Base-by-base conservation (phyloP, 371 early-diverging fungal species). In the Conidiobolus incongruus region DNA sequence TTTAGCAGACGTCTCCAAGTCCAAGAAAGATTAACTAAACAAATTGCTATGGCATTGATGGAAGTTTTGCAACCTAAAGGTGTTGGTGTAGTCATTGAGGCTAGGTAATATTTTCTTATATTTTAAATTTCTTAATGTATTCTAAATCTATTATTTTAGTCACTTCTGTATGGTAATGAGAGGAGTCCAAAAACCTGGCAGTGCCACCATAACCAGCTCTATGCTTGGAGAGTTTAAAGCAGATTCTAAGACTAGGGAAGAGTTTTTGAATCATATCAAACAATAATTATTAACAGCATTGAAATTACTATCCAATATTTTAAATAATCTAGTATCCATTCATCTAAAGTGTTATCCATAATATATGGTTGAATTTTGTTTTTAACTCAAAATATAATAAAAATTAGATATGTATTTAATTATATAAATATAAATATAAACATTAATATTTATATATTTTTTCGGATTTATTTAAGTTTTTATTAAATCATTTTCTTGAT, bases 1-100 rank as follows among this genome's bases (percentile, higher is more conserved):
- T 91, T 92, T 58, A 70, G 77, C 40, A 77, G 94, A 52, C 74
- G 97, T 48, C 66, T 97, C 39, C 94, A 93, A 65, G 88, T 94
- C 7, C 96, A 97, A 65, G 98, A 97, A 58, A 75, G 98, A 17
- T 63, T 97, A 45, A 97, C 98, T 13, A 91, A 88, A 62, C 96
- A 97, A 57, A 79, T 97, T 22, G 95, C 96, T 8, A 60, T 73
- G 35, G 77, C 93, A 13, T 52, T 95, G 20, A 72, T 81, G 60
- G 90, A 90, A 52, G 68, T 90, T 23, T 57, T 97, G 38, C 69
- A 88, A 59, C 95, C 98, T 28, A 81, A 80, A 54, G 98, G 98
- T 44, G 95, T 95, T 7, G 98, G 95, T 19, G 96, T 95, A 12
- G 82, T 91, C 29, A 85, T 97, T 69, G 93, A 95, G 63, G 84